Evolutionary conservation across 257 asterid species (phyloP).

Genomic region (Salvia splendens): DNA sequence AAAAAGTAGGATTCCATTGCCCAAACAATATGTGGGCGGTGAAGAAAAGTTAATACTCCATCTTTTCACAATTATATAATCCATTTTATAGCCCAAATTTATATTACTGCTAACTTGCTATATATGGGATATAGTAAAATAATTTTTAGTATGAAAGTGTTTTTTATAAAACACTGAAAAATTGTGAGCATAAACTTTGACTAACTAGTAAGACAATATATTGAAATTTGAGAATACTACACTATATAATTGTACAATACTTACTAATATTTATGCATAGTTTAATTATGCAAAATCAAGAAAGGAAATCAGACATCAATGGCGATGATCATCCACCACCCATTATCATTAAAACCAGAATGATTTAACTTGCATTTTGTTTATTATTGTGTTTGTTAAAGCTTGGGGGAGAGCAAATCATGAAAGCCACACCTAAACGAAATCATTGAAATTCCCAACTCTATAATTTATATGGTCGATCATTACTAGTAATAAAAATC

Average conservation of each 20-base stretch:
- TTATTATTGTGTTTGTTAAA: not conserved
- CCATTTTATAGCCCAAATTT: too few species aligned
- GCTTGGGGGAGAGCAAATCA: conserved; percentile 30
- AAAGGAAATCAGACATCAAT: not conserved
- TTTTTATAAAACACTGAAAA: too few species aligned
- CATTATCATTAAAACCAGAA: conserved; percentile 31
- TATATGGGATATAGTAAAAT: too few species aligned
- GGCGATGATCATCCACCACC: conserved; percentile 28
- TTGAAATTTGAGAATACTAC: not conserved
- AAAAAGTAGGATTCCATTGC: too few species aligned
- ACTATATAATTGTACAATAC: not conserved
- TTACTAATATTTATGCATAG: not conserved
- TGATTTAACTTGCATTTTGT: conserved; percentile 22
- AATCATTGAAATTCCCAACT: conserved; percentile 40
- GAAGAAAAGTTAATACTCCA: too few species aligned
- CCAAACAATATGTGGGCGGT: too few species aligned
- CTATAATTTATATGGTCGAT: too few species aligned
- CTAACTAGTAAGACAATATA: too few species aligned
- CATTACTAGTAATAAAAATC: conserved; percentile 20
- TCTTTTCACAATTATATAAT: too few species aligned
- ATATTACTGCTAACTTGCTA: too few species aligned
- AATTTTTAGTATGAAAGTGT: too few species aligned
- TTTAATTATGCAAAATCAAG: conserved; percentile 9
- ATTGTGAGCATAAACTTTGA: too few species aligned
- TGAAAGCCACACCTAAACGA: conserved; percentile 32